Base-by-base conservation (phyloP, 129 eudicot genomes). In the Arctium lappa region DNA sequence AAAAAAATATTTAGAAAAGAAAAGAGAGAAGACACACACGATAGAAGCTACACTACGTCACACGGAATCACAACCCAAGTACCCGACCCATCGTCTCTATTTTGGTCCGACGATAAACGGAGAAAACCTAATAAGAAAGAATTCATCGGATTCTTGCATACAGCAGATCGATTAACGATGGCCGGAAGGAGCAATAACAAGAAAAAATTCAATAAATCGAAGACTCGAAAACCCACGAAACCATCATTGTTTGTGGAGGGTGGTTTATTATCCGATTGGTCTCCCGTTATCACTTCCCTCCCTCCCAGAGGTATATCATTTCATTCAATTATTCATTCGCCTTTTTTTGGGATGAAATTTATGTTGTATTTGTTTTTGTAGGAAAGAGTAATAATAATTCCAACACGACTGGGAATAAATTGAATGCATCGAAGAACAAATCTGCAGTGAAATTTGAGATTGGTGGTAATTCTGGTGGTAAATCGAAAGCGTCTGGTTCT, bases 241-340 rank as follows among this genome's bases (percentile, higher is more conserved):
- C 74, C 73, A 39, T 78, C 89, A 3, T 82, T 91, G n/a, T 94
- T 94, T 46, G 93, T 91, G 2, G 87, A 91, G 63, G 97, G 98
- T 63, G 98, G 98, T 72, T 39, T 90, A 4, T 87, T 94, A 79
- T 84, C 91, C 69, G 94, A 92, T 85, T 93, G 91, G 93, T 81
- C 86, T 39, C 78, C 89, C 29, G 8, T 86, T 60, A 84, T 62
- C 74, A 78, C 75, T 74, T 84, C 92, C 38, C 87, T 93, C 32
- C 87, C 90, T 80, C 86, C 98, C 31, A 85, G 75, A 87, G 97
- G 95, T 86, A 60, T 83, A 12, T 69, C 68, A 31, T 16, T n/a
- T 68, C 9, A 27, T 66, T 33, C 0, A n/a, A 48, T 74, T 9
- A 65, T 36, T 76, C 7, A 34, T 83, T 15, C 9, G 10, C 3